A percentile compares a stretch with the other conserved stretches of the same genome.
These are phyloP conservation scores for Lyophyllum semitale DNA, from an alignment of 768 basidiomycete genomes.

Conservation along the genomic window DNA sequence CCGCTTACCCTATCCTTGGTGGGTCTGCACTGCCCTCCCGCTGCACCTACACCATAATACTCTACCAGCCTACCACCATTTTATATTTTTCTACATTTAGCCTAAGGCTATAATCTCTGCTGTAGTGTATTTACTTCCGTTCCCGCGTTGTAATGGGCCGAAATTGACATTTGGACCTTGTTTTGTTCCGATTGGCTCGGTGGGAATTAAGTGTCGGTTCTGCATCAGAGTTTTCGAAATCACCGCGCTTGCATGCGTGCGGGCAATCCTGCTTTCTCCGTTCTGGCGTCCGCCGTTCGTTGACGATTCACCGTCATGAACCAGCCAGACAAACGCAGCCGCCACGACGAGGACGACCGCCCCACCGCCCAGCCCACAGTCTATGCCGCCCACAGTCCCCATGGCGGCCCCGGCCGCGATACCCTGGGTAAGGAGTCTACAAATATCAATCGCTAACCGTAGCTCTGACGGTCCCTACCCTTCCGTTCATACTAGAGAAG, in stretches of 20 bases:
- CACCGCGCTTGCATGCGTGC: constrained; percentile 70
- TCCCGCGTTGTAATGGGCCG: constrained; percentile 16
- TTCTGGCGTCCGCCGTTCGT: constrained; percentile 47
- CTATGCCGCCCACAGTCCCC: constrained; percentile 23
- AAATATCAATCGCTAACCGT: constrained; percentile 12
- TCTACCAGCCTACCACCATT: constrained; percentile 13
- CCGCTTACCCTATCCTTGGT: constrained; percentile 35
- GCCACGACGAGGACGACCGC: constrained; percentile 43
- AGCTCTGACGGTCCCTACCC: constrained; percentile 19
- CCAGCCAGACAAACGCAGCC: constrained; percentile 51
- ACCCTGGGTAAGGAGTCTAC: constrained; percentile 36
- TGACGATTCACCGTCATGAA: constrained; percentile 52
- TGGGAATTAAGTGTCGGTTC: constrained; percentile 52
- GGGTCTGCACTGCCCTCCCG: constrained; percentile 14
- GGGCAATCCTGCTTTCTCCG: constrained; percentile 59
- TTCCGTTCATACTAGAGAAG: constrained; percentile 28
- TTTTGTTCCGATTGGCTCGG: constrained; percentile 69
- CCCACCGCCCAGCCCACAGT: constrained; percentile 22
- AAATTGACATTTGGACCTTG: constrained; percentile 33
- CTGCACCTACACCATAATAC: constrained; percentile 19
- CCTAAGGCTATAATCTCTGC: constrained; percentile 14
- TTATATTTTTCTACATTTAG: constrained; percentile 25
- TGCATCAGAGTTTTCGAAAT: constrained; percentile 56
- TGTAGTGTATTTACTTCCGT: constrained; percentile 17
- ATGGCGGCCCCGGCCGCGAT: constrained; percentile 27